These are phyloP conservation scores for Sphaerobolus stellatus DNA, from an alignment of 1,284 basidiomycete species.

Conservation along the genomic window DNA sequence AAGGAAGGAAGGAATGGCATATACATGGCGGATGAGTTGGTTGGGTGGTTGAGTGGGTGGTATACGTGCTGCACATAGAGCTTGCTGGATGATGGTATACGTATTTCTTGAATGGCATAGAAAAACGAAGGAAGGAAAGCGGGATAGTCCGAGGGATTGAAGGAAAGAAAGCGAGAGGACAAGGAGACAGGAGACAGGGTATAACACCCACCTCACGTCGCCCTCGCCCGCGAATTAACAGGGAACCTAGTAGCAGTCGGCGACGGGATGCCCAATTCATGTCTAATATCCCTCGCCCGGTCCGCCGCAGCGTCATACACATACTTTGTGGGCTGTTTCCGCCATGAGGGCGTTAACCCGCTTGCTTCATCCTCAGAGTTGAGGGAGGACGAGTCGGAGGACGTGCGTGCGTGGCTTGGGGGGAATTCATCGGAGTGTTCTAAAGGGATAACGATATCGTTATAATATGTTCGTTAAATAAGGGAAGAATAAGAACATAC, in stretches of 20 bases:
- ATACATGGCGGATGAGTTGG: no score
- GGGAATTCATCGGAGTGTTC: slow-evolving; percentile 2
- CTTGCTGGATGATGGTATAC: no score
- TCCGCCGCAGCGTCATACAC: slow-evolving; percentile 82
- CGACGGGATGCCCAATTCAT: slow-evolving; percentile 10
- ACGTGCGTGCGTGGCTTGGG: not conserved
- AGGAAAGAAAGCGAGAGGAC: no score
- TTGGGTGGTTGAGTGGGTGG: no score
- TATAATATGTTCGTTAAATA: not conserved
- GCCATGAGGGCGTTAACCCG: slow-evolving; percentile 18
- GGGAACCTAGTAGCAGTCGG: not conserved
- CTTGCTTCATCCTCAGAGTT: slow-evolving; percentile 7
- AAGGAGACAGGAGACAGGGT: no score
- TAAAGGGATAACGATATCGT: not conserved
- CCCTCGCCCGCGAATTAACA: no score
- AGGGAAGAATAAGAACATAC: slow-evolving; percentile 34
- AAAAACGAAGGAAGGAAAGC: no score
- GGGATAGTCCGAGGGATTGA: no score
- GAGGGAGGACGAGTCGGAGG: not conserved
- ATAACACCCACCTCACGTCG: no score
- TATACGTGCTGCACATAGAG: no score
- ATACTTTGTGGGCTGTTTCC: slow-evolving; percentile 57
- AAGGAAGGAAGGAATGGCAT: no score
- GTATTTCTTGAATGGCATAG: no score
- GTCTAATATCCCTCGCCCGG: slow-evolving; percentile 55